Conservation (phyloP, 768 basidiomycete genomes). For the Candolleomyces efflorescens region DNA sequence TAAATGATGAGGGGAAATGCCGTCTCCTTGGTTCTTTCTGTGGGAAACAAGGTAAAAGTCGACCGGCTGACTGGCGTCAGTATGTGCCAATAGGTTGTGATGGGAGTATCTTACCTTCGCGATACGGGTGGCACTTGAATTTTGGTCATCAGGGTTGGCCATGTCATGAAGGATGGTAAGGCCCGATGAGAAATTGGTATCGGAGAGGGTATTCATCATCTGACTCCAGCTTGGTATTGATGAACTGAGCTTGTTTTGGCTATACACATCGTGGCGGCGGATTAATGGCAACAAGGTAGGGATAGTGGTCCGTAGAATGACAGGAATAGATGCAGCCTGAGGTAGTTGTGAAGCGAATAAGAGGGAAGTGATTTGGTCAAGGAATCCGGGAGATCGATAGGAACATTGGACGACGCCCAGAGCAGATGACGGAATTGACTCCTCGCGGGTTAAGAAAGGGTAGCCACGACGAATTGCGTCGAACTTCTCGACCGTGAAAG, state of each 20-base stretch:
- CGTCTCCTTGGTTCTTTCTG: not conserved
- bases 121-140: not conserved
- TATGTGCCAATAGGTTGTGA: not conserved
- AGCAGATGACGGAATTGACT: constrained; percentile 29
- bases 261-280: not conserved
- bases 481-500: constrained; percentile 16
- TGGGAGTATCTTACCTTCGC: not conserved
- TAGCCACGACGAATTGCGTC: constrained; percentile 36
- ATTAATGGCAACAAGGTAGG: not conserved
- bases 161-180: not conserved
- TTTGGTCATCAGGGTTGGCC: not conserved
- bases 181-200: not conserved
- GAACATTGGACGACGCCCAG: constrained; percentile 47
- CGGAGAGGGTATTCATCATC: not conserved
- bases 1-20: not conserved
- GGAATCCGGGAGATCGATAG: constrained; percentile 25
- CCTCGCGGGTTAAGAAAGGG: not conserved
- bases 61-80: not conserved
- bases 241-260: not conserved
- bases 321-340: not conserved
- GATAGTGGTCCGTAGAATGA: constrained; percentile 1
- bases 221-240: not conserved
- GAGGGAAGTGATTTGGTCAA: not conserved
- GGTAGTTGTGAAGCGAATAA: not conserved
- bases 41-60: not conserved